These are phyloP conservation scores for Ceratobasidium sp. DNA, from an alignment of 1,284 basidiomycete genomes.

Conservation along the genomic window DNA sequence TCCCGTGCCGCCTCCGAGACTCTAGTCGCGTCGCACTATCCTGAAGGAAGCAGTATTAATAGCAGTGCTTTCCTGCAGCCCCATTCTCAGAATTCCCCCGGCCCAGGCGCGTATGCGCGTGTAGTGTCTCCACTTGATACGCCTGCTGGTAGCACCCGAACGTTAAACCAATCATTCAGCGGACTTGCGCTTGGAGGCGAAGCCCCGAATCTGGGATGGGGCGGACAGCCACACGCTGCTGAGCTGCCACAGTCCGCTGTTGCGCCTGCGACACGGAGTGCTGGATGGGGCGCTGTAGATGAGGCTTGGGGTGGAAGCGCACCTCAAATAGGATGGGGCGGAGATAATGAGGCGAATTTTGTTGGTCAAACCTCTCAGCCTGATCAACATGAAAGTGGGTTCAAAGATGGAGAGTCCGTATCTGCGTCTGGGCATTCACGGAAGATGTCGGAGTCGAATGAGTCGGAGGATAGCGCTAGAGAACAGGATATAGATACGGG, in stretches of 20 bases:
- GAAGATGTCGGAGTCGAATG: constrained; percentile 30
- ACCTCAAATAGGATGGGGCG: constrained; percentile 46
- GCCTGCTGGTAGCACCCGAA: constrained; percentile 52
- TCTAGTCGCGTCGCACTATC: constrained; percentile 33
- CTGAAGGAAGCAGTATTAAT: constrained; percentile 33
- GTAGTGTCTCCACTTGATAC: constrained; percentile 67
- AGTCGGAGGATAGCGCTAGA: constrained; percentile 3
- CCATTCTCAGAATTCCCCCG: constrained; percentile 23
- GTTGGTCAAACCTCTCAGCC: constrained; percentile 16
- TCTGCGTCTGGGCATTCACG: constrained; percentile 14
- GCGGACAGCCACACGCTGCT: constrained; percentile 62
- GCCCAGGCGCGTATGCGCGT: constrained; percentile 42
- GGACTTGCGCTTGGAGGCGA: constrained; percentile 72
- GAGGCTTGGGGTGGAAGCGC: constrained; percentile 38
- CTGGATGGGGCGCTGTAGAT: constrained; percentile 32
- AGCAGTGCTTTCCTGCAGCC: constrained; percentile 21
- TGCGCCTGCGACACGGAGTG: constrained; percentile 51
- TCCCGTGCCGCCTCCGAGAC: constrained; percentile 26
- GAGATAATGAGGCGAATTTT: constrained; percentile 58
- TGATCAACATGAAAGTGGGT: constrained; percentile 46
- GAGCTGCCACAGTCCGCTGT: constrained; percentile 47
- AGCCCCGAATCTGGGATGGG: constrained; percentile 56
- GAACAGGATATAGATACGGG: no score
- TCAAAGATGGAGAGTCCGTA: constrained; percentile 61
- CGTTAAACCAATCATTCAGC: constrained; percentile 61